Percentiles rank a stretch among this genome's conserved stretches.
These are phyloP conservation scores for Mallotus nudiflorus DNA, from an alignment of 345 rosid species.

Conservation along the genomic window DNA sequence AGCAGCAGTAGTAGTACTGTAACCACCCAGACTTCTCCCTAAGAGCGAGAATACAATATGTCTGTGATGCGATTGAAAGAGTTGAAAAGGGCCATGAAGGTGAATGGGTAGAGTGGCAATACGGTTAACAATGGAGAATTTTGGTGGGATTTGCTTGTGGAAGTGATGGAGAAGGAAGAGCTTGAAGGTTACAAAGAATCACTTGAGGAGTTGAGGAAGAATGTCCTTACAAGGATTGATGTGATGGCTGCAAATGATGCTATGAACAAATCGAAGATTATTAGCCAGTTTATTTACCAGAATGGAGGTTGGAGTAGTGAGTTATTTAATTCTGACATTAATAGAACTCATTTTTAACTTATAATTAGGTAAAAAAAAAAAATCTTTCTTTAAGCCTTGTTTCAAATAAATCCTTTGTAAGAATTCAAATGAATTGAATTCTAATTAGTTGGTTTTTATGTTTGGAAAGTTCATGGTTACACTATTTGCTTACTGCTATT, in stretches of 20 bases:
- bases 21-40: neutral
- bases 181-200: constrained; percentile 12
- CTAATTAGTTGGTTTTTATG: too few species aligned
- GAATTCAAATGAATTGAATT: too few species aligned
- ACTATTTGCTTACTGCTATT: too few species aligned
- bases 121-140: neutral
- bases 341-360: neutral
- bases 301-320: constrained; percentile 1
- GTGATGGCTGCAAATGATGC: neutral
- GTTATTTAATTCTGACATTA: neutral
- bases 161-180: constrained; percentile 10
- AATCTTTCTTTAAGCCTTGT: too few species aligned
- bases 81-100: neutral
- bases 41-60: neutral
- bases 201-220: constrained; percentile 8
- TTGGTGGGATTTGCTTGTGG: constrained; percentile 12
- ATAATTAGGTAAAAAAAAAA: too few species aligned
- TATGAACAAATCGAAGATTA: neutral
- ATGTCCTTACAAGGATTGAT: neutral
- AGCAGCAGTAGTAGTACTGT: neutral
- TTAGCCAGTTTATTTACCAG: neutral
- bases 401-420: too few species aligned
- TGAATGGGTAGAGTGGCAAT: neutral
- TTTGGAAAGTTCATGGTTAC: too few species aligned
- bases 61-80: neutral